Evolutionary conservation across 495 filamentous ascomycete species (phyloP).

Genomic region (Aspergillus nanangensis): DNA sequence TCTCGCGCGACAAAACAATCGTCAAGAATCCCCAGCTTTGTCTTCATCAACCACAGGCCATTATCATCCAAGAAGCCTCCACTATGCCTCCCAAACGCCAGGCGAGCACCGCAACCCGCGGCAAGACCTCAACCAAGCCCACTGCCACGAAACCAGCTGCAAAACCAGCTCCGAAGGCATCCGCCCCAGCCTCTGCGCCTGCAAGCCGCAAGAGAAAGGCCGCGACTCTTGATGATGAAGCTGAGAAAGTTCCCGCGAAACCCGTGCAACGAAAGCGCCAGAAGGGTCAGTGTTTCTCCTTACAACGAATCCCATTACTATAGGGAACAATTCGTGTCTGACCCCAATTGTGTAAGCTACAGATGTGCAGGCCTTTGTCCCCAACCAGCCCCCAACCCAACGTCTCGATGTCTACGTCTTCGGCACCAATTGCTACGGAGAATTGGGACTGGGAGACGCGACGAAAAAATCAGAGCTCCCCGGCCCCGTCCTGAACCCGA

Average conservation of each 20-base stretch:
- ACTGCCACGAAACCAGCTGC: not conserved
- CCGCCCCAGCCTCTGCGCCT: not conserved
- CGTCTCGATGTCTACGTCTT: conserved; percentile 47
- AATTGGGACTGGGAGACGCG: conserved; percentile 48
- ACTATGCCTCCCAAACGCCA: not conserved
- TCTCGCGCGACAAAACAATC: no score
- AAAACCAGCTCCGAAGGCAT: no score
- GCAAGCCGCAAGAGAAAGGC: not conserved
- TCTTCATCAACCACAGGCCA: no score
- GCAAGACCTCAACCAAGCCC: not conserved
- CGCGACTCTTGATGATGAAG: not conserved
- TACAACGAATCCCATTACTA: no score
- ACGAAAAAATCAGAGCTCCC: conserved; percentile 44
- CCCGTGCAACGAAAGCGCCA: not conserved
- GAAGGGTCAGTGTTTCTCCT: not conserved
- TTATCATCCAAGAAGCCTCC: no score
- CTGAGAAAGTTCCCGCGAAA: not conserved
- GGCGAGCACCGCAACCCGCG: not conserved
- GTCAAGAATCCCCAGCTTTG: no score
- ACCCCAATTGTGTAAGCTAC: no score
- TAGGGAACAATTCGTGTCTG: not conserved
- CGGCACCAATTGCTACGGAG: conserved; percentile 45
- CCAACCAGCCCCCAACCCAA: not conserved
- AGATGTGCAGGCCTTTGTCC: not conserved
- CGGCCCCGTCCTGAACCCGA: conserved; percentile 47